phyloP scores from a whole-genome alignment of 1,139 yeast genomes.

The Chernovozyma sophiae-reginae region DNA sequence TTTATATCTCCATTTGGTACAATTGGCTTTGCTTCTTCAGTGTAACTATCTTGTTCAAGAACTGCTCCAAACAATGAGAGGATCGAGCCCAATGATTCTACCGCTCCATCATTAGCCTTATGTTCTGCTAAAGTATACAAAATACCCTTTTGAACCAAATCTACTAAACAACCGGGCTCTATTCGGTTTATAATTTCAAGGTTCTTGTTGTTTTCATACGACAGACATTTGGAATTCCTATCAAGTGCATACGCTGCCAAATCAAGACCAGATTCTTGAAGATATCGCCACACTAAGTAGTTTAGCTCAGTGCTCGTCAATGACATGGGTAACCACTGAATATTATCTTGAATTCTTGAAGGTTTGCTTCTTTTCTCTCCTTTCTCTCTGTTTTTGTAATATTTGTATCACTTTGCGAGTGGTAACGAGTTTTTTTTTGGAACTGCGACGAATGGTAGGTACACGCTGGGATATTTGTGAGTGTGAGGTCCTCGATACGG shows the following conservation, averaged over 20 bases:
- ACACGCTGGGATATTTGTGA: no score
- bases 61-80: constrained; percentile 26
- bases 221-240: constrained; percentile 63
- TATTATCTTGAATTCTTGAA: no score
- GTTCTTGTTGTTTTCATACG: constrained; percentile 48
- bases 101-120: constrained; percentile 15
- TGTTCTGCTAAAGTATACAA: constrained; percentile 48
- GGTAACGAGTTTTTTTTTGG: no score
- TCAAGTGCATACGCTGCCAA: constrained; percentile 79
- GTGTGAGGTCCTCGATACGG: no score
- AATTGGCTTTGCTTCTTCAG: background rate
- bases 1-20: background rate
- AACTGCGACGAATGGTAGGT: no score
- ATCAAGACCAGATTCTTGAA: constrained; percentile 83
- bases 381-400: no score
- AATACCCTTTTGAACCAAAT: constrained; percentile 81
- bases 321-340: no score
- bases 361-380: no score
- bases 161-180: constrained; percentile 70
- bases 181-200: constrained; percentile 46
- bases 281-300: constrained; percentile 88
- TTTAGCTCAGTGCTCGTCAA: constrained; percentile 81
- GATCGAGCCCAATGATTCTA: constrained; percentile 11
- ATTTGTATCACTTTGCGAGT: no score
- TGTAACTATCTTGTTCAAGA: constrained; percentile 17